Conservation (phyloP, 2,329 filamentous ascomycete species). For the Magnaporthales sp. region DNA sequence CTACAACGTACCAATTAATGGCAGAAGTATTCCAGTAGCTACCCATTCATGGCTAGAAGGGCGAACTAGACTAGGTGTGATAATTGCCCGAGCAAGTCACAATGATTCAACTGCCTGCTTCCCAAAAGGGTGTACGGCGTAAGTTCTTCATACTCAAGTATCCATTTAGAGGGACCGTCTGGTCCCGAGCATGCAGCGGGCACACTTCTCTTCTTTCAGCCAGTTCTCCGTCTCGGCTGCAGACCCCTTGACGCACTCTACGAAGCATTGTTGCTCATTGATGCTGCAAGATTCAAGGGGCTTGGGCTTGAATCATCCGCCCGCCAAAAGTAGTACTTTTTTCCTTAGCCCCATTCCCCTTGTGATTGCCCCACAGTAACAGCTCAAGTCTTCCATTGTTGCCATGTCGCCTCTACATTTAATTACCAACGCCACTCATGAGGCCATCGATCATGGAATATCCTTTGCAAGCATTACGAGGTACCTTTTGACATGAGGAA, state of each 20-base stretch:
- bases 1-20: not conserved
- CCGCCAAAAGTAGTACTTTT: not conserved
- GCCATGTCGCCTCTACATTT: not conserved
- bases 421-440: not conserved
- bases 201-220: not conserved
- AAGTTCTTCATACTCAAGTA: not conserved
- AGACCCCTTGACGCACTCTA: not conserved
- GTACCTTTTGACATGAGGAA: not conserved
- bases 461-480: not conserved
- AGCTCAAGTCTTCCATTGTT: not conserved
- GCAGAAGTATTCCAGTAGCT: not conserved
- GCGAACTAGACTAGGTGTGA: not conserved
- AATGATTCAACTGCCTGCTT: not conserved
- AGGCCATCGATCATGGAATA: not conserved
- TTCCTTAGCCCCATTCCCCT: not conserved
- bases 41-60: not conserved
- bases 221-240: not conserved
- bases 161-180: not conserved
- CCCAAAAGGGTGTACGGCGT: not conserved
- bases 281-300: slow-evolving; percentile 1
- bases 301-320: not conserved
- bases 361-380: not conserved
- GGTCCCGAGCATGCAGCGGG: not conserved
- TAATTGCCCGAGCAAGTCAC: not conserved
- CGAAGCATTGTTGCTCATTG: not conserved